A percentile compares a stretch with the other conserved stretches of the same genome.
Conservation (phyloP, 2,329 filamentous ascomycete species). For the Trichoderma sp. region DNA sequence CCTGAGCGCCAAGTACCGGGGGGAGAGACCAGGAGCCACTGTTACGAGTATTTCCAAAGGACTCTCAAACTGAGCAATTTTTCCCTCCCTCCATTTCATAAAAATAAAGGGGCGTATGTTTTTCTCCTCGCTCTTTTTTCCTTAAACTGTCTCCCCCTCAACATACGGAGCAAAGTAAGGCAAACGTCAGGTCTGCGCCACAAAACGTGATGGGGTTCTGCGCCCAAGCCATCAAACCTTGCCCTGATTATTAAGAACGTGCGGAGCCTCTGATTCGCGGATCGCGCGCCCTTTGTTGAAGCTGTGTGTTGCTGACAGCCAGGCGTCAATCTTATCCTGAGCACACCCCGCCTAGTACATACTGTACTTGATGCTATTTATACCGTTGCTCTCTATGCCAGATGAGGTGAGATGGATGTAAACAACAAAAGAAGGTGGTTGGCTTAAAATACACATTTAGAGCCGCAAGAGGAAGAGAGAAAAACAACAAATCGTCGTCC, state of each 20-base stretch:
- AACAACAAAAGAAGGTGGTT: background rate
- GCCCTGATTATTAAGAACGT: background rate
- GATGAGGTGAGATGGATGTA: background rate
- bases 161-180: background rate
- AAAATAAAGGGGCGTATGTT: background rate
- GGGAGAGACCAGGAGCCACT: background rate
- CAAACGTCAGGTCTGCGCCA: constrained; percentile 5
- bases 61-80: background rate
- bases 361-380: background rate
- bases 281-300: background rate
- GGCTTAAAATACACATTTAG: background rate
- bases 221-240: constrained; percentile 11
- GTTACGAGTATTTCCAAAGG: background rate
- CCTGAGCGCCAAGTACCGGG: background rate
- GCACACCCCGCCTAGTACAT: background rate
- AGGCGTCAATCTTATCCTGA: background rate
- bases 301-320: constrained; percentile 4
- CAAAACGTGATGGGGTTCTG: background rate
- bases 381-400: background rate
- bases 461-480: background rate
- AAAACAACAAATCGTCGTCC: background rate
- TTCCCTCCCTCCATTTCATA: background rate
- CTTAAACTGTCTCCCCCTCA: background rate
- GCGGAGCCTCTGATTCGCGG: background rate
- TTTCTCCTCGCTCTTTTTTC: background rate